phyloP scores from a whole-genome alignment of 1,139 yeast genomes.

The Magnusiomyces clavatus region DNA sequence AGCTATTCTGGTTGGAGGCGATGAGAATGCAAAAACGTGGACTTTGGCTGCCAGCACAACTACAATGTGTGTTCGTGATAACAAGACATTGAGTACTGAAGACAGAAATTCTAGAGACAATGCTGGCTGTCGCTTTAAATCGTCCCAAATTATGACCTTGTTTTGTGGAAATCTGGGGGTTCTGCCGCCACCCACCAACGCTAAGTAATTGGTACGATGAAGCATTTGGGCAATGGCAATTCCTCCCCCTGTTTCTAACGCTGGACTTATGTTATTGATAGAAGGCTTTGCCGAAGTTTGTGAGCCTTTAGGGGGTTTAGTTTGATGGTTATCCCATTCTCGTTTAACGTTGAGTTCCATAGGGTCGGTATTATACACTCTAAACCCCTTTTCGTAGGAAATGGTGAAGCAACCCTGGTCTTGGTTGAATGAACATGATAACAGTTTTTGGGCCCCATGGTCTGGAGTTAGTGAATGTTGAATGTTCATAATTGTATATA shows the following conservation, averaged over 20 bases:
- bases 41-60: conserved; percentile 63
- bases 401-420: conserved; percentile 87
- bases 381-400: conserved; percentile 73
- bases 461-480: conserved; percentile 17
- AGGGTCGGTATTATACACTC: conserved; percentile 85
- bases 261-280: conserved; percentile 21
- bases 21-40: conserved; percentile 68
- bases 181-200: conserved; percentile 81
- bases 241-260: conserved; percentile 38
- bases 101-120: conserved; percentile 65
- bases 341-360: conserved; percentile 71
- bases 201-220: conserved; percentile 82
- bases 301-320: conserved; percentile 16
- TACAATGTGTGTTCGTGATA: conserved; percentile 68
- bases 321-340: conserved; percentile 20
- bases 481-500: conserved; percentile 18
- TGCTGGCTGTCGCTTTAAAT: conserved; percentile 69
- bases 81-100: conserved; percentile 63
- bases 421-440: conserved; percentile 70
- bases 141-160: conserved; percentile 83
- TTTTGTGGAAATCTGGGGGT: conserved; percentile 71
- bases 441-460: conserved; percentile 35
- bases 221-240: conserved; percentile 76
- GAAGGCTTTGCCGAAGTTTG: background rate
- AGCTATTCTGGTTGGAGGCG: conserved; percentile 66